Evolutionary conservation across 306 rosid species (phyloP).

Genomic region (Canavalia gladiata): DNA sequence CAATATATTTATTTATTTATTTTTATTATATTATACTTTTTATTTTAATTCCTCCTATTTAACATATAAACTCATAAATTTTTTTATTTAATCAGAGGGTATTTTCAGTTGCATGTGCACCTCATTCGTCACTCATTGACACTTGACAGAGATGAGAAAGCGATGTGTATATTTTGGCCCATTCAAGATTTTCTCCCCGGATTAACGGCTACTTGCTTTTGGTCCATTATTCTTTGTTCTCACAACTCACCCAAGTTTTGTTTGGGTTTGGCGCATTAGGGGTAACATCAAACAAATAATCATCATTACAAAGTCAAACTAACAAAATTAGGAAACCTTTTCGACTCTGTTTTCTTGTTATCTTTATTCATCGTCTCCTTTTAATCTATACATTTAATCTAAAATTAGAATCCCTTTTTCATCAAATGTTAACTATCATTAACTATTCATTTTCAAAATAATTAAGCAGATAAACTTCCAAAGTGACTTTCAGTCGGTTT

Average conservation of each 20-base stretch:
- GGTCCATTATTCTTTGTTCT: slow-evolving; percentile 24
- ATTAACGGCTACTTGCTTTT: slow-evolving; percentile 18
- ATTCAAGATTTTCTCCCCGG: slow-evolving; percentile 51
- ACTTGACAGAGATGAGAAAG: slow-evolving; percentile 36
- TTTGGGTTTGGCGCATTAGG: slow-evolving; percentile 11
- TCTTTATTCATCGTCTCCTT: not conserved
- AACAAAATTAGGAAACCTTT: not conserved
- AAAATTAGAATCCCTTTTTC: not conserved
- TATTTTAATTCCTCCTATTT: no score
- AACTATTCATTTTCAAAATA: not conserved
- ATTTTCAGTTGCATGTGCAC: slow-evolving; percentile 67
- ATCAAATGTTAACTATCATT: not conserved
- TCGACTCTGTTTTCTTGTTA: not conserved
- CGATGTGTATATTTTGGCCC: slow-evolving; percentile 56
- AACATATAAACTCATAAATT: no score
- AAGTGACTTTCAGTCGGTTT: not conserved
- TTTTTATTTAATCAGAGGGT: slow-evolving; percentile 31
- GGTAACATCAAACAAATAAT: not conserved
- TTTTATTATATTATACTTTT: no score
- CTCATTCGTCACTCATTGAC: slow-evolving; percentile 47
- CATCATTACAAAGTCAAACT: slow-evolving; percentile 33
- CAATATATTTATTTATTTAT: no score
- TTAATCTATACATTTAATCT: not conserved
- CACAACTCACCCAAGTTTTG: not conserved
- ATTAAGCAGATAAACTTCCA: not conserved